Evolutionary conservation across 495 filamentous ascomycete species (phyloP), one percentile per base, ranked within the genome.

Genomic region (Podospora fimiseda): DNA sequence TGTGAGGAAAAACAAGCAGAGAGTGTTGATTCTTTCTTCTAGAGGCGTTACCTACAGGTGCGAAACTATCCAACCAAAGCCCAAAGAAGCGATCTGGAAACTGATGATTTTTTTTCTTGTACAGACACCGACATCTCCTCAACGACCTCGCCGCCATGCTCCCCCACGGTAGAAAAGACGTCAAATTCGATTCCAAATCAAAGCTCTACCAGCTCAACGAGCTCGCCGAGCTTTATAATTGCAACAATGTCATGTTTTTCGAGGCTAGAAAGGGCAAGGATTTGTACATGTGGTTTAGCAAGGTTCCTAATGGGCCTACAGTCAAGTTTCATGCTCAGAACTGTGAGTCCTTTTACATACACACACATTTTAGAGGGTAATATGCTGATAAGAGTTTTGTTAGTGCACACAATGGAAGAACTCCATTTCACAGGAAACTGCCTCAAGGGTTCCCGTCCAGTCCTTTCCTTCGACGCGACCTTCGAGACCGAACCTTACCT

Each of bases 181-280:
- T 86, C 53, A 99, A 99, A 69, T 82, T 96, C 47, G 92, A 97
- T 61, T 93, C 91, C 37, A 96, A 97, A 70, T 91, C 90, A 48
- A 90, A 94, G 61, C 85, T 95, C 53, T 84, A 88, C 68, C 83
- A 95, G 61, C 80, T 99, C 7, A 97, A 97, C 74, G 92, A 95
- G 67, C 83, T 97, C 14, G 93, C 93, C 37, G 92, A 99, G 59
- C 81, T 99, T 16, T 95, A 96, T 77, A 97, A 96, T 60, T 96
- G 92, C 82, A 99, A 99, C 73, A 93, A 96, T 69, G 84, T 97
- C 47, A 78, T 95, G 55, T 99, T 95, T 73, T 93, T 96, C 67
- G 93, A 98, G 73, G 93, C 90, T 49, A 77, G 90, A 55, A 98
- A 97, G 71, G 89, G 88, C 36, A 85, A 94, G 67, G 93, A 97